Evolutionary conservation across 2,329 filamentous ascomycete genomes (phyloP), one percentile per base, ranked within the genome.

Genomic region (Penicillium hordei): DNA sequence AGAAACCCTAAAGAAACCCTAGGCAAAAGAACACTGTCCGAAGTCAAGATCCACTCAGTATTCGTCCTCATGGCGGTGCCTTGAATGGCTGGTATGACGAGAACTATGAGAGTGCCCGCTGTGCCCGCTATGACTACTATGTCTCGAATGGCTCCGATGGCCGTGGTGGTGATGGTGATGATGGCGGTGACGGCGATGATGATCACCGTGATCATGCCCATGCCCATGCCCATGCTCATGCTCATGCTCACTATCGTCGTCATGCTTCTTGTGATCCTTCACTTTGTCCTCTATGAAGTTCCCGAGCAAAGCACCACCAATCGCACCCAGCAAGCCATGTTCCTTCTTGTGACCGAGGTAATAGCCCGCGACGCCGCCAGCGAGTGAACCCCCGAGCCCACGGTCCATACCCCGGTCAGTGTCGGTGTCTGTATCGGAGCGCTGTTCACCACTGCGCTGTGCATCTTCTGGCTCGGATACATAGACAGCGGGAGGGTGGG

Each of bases 261-360:
- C 59, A 46, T 60, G 45, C 10, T 59, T 55, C 63, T 77, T 76
- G 61, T 76, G 70, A 39, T 78, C 71, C 73, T 85, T 84, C 63
- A 75, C 62, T 64, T 82, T 80, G 62, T 86, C 79, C 63, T 85
- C 82, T 0, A 83, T 65, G 59, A 84, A 82, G 67, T 76, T 79
- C 1, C 84, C 84, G 2, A 82, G 55, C 45, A 87, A 76, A 0
- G 83, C 84, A 55, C 84, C 84, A 4, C 82, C 81, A 29, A 87
- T 68, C 0, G 83, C 81, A 12, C 84, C 84, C 10, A 87, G 69
- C 31, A 87, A 72, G 4, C 82, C 82, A 63, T 84, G 82, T n/a
- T 82, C 76, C 23, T 77, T 80, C 63, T 82, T 77, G 69, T 84
- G 83, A 19, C 84, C 84, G 6, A 83, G 74, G 60, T 82, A 80